Evolutionary conservation across 164 flowering plant species (phyloP), one percentile per base, ranked within the genome.

Genomic region (Nymphaea thermarum): DNA sequence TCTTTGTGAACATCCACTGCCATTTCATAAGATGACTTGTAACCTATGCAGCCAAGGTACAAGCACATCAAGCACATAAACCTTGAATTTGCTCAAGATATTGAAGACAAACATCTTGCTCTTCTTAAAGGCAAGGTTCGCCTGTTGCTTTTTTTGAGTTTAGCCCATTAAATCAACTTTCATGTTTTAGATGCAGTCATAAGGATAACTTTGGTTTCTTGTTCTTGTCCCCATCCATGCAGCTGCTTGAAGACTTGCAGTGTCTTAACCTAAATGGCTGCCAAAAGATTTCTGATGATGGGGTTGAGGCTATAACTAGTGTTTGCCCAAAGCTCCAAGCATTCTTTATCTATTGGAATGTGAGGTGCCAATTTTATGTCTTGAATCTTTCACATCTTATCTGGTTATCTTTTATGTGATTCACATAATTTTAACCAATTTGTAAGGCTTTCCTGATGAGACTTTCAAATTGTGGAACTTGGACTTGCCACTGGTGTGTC

Each of bases 321-420:
- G 79, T 69, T 70, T 86, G 87, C 75, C 90, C 87, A 3, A 80
- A 77, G 43, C 75, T 93, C 67, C 87, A 80, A 77, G 74, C 72
- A 17, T 82, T 93, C 63, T 91, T 96, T 44, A 83, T 93, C 77
- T 93, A 93, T 69, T 93, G 98, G 98, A 93, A 93, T 75, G 87
- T 88, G 64, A 90, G 96, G 96, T 93, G 81, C 17, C 62, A 10
- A 18, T 4, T 61, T 61, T n/a, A 11, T 61, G 16, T 4, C 64
- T n/a, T 5, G 2, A 61, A 61, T 47, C 5, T 12, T 12, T 6
- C 55, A 47, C 55, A 6, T 12, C 55, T 47, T 47, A 12, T 47
- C 11, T 7, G 12, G 55, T 6, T 7, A 12, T 12, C 55, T 12
- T 47, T 47, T 47, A 12, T 12, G 12, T 3, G 55, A 47, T 47